These are phyloP conservation scores for Curvularia eragrostidis DNA, from an alignment of 2,329 filamentous ascomycete species.

Conservation along the genomic window DNA sequence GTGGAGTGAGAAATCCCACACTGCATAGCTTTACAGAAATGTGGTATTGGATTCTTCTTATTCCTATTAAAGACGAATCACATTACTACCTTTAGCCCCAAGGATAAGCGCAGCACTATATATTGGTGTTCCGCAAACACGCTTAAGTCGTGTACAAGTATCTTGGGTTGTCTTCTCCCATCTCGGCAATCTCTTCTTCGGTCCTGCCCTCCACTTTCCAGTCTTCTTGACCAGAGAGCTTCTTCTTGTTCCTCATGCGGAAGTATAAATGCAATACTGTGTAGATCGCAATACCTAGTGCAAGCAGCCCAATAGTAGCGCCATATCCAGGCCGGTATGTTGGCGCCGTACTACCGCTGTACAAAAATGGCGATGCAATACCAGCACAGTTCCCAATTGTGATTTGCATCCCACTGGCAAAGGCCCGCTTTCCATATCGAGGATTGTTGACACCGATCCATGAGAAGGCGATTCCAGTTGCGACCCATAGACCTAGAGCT, in stretches of 20 bases:
- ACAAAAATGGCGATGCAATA: constrained; percentile 36
- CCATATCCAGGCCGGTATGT: constrained; percentile 32
- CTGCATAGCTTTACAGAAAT: not conserved
- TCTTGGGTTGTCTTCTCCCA: constrained; percentile 37
- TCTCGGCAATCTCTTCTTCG: constrained; percentile 32
- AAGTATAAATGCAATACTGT: constrained; percentile 30
- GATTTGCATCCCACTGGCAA: constrained; percentile 45
- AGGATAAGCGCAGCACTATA: not conserved
- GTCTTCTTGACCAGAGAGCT: constrained; percentile 32
- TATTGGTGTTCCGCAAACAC: not conserved
- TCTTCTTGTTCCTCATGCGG: constrained; percentile 29
- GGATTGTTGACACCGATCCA: constrained; percentile 42
- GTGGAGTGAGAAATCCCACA: not conserved
- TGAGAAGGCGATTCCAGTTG: constrained; percentile 35
- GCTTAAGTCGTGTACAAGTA: constrained; percentile 34
- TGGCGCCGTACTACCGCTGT: constrained; percentile 20
- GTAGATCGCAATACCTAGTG: constrained; percentile 28
- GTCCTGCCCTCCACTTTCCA: constrained; percentile 34
- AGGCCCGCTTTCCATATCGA: constrained; percentile 41
- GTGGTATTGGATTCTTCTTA: not conserved
- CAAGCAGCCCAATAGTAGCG: constrained; percentile 31
- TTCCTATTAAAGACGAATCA: not conserved
- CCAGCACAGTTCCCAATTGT: constrained; percentile 48
- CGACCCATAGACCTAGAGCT: constrained; percentile 36
- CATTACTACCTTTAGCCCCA: too few species aligned